Base-by-base conservation (phyloP, 192 early-diverging fungal species). In the Podochytrium sp. region DNA sequence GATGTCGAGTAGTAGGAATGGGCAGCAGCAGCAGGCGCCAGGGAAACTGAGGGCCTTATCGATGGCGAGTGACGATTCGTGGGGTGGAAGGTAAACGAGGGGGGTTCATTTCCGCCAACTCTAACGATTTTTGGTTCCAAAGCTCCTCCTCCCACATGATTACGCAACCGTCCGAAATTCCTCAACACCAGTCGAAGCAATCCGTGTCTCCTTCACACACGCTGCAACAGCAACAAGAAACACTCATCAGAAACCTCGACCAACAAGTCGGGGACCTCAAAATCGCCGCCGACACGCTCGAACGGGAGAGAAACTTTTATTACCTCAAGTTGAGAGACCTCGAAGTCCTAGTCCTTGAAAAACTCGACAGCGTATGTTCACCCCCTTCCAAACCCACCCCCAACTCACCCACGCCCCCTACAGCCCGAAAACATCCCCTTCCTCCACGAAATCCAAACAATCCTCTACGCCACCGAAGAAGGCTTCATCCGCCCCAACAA, bases 241-340 rank as follows among this genome's bases (percentile, higher is more conserved):
- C 32, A 32, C 1, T n/a, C 6, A 63, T 35, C 29, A 14, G 18
- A 23, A 59, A 65, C 1, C 39, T 76, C 1, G 10, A 56, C 7
- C 12, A 34, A 43, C 53, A 75, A 52, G 56, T 75, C 18, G n/a
- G 34, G 23, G 71, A 78, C 29, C 47, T 78, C 18, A 69, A 52
- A 2, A 40, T 41, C 25, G 72, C 62, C 6, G 72, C 77, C 1
- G 91, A 93, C 58, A 91, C 90, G 34, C 81, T 94, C n/a, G 94
- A 94, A 76, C 93, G 92, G 72, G 94, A 96, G 73, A 83, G 95
- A 43, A 93, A 96, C 69, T 96, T 96, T 78, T 96, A 96, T 70
- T 96, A 93, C 78, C 80, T 84, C 41, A 96, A 96, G 81, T 80
- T 96, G 61, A 84, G 95, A 40, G 93, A 95, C 70, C 91, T 96